Percentiles rank a stretch among this genome's conserved stretches.
These are phyloP conservation scores for Lanmaoa pseudosensibilis DNA, from an alignment of 768 basidiomycete species.

Conservation along the genomic window DNA sequence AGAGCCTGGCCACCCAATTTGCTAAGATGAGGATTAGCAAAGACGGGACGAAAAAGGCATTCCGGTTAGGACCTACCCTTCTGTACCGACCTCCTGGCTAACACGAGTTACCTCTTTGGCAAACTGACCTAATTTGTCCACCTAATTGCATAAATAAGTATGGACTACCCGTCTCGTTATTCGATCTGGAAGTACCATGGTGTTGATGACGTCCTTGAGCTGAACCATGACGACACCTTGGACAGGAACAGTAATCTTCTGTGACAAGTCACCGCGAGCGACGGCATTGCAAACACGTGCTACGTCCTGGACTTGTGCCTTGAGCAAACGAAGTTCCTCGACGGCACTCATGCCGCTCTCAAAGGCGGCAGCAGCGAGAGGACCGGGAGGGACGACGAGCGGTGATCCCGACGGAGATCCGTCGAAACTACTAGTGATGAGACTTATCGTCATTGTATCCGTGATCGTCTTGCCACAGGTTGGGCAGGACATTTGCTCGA, in stretches of 20 bases:
- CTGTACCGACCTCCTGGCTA: constrained; percentile 80
- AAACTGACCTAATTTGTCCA: constrained; percentile 78
- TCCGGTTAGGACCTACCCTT: constrained; percentile 48
- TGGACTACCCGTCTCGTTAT: constrained; percentile 1
- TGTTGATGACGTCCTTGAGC: constrained; percentile 76
- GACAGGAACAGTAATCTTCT: constrained; percentile 78
- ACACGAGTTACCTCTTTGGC: constrained; percentile 90
- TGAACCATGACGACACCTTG: constrained; percentile 80
- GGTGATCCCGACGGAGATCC: constrained; percentile 34
- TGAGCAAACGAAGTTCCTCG: constrained; percentile 75
- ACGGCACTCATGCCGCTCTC: constrained; percentile 67
- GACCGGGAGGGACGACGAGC: constrained; percentile 55
- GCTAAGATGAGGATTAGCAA: constrained; percentile 29
- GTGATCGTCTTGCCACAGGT: constrained; percentile 54
- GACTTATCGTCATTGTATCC: constrained; percentile 41
- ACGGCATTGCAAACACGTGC: constrained; percentile 81
- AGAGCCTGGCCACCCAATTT: constrained; percentile 86
- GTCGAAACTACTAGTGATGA: constrained; percentile 25
- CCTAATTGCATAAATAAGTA: constrained; percentile 36
- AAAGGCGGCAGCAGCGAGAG: constrained; percentile 53
- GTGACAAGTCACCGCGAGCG: constrained; percentile 70
- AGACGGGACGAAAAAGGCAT: constrained; percentile 13
- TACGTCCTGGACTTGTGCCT: constrained; percentile 82
- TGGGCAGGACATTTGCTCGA: constrained; percentile 48
- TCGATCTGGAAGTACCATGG: constrained; percentile 44